A percentile compares a stretch with the other conserved stretches of the same genome.
These are phyloP conservation scores for Coemansia sp. DNA, from an alignment of 192 early-diverging fungal species.

Conservation along the genomic window DNA sequence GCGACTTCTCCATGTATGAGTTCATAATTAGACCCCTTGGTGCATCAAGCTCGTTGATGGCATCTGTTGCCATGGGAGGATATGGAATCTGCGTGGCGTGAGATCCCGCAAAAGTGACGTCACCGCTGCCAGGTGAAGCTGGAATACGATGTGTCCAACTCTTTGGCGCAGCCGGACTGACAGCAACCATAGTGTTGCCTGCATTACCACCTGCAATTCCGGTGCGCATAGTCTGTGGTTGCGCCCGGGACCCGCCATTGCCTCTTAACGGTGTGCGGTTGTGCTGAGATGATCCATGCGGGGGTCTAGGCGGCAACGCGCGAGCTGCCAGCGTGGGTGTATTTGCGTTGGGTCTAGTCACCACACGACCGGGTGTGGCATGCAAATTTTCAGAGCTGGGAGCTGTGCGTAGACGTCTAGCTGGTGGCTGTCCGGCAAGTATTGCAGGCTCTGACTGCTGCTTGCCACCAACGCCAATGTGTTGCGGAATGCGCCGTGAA, in stretches of 20 bases:
- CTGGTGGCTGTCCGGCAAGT: not conserved
- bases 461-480: constrained; percentile 11
- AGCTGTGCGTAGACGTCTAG: constrained; percentile 3
- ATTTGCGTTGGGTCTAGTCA: not conserved
- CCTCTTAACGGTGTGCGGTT: not conserved
- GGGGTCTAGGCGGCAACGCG: constrained; percentile 9
- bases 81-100: constrained; percentile 27
- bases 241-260: not conserved
- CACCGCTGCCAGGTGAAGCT: constrained; percentile 12
- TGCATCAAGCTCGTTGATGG: not conserved
- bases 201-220: not conserved
- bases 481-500: constrained; percentile 10
- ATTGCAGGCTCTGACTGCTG: constrained; percentile 34
- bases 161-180: constrained; percentile 3
- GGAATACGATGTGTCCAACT: constrained; percentile 7
- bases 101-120: not conserved
- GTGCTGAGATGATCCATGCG: not conserved
- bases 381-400: constrained; percentile 1
- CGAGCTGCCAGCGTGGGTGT: constrained; percentile 3
- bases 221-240: constrained; percentile 2
- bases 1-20: constrained; percentile 1
- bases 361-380: not conserved
- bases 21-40: constrained; percentile 1
- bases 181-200: not conserved
- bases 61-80: not conserved